These are phyloP conservation scores for Fusarium sp. DNA, from an alignment of 2,329 filamentous ascomycete species.

Conservation along the genomic window DNA sequence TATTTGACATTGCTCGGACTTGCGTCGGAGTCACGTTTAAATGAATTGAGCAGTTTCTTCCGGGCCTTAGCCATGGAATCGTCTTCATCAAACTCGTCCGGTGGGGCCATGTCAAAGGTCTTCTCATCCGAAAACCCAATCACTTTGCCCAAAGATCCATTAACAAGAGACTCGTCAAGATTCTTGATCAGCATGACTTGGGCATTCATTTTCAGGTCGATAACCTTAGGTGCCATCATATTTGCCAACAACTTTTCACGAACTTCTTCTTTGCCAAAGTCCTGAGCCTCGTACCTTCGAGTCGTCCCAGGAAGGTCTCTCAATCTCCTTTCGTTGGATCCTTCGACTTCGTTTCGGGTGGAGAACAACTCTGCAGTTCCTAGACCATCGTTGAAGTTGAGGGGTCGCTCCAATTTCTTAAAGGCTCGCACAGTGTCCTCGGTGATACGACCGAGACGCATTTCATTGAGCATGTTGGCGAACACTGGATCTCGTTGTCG, in stretches of 20 bases:
- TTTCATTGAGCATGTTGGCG: constrained; percentile 96
- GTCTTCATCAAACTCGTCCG: constrained; percentile 57
- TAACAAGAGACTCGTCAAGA: constrained; percentile 92
- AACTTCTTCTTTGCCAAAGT: constrained; percentile 78
- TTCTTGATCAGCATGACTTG: constrained; percentile 99
- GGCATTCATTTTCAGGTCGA: constrained; percentile 89
- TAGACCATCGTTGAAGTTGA: constrained; percentile 80
- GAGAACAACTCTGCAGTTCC: constrained; percentile 88
- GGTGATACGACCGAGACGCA: constrained; percentile 88
- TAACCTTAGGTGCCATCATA: constrained; percentile 89
- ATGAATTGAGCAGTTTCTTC: constrained; percentile 68
- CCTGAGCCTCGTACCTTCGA: constrained; percentile 78
- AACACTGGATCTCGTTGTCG: constrained; percentile 92
- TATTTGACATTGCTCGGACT: constrained; percentile 70
- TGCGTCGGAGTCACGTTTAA: constrained; percentile 58
- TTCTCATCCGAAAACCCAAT: constrained; percentile 59
- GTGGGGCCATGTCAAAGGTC: constrained; percentile 55
- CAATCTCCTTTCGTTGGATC: constrained; percentile 83
- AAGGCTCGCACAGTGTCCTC: constrained; percentile 83
- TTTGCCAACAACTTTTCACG: constrained; percentile 85
- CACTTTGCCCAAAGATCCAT: constrained; percentile 92
- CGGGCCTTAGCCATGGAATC: constrained; percentile 63
- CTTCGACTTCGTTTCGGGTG: constrained; percentile 89
- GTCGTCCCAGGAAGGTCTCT: constrained; percentile 75
- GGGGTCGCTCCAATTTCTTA: constrained; percentile 76